Evolutionary conservation across 2,329 filamentous ascomycete genomes (phyloP), one percentile per base, ranked within the genome.

Genomic region (Cryphonectria carpinicola): DNA sequence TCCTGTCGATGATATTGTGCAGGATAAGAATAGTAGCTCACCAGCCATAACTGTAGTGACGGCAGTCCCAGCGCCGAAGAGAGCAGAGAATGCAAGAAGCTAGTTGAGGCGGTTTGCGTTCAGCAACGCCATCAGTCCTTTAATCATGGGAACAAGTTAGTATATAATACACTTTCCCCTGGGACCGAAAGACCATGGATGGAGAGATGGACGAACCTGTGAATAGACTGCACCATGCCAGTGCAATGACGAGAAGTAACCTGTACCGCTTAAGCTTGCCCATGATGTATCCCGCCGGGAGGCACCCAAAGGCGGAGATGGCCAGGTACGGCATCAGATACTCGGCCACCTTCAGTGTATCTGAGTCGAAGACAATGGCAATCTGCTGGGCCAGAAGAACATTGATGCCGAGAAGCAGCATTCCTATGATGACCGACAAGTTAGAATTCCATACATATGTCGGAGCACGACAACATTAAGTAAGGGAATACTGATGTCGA

Each of bases 351-450:
- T 65, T 63, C 5, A 71, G 37, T 22, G 69, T 62, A 37, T 71
- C 69, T n/a, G 60, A 14, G 8, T 49, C 68, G 41, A 68, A 71
- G 4, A 71, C 61, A 5, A 67, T 71, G 49, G 65, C 65, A 17
- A 68, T 68, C 41, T 71, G 65, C 67, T 71, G 69, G 6, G 69
- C 32, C 37, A 71, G 56, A 17, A 71, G 56, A 2, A 71, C 66
- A 13, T 71, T 71, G 19, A 68, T 66, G 13, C 69, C 69, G 14
- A 71, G 66, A 28, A 71, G 65, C 8, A 71, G 60, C 69, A 71
- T 71, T 2, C 65, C 61, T 63, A 22, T n/a, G 28, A 22, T 17
- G 32, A 61, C 28, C 32, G 17, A 61, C 17, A 7, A 28, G 3
- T 39, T 17, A 61, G 35, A 61, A 35, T 35, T 22, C 32, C 0